A percentile compares a stretch with the other conserved stretches of the same genome.
phyloP scores from a whole-genome alignment of 345 rosid genomes.

The Streptanthus diversifolius region DNA sequence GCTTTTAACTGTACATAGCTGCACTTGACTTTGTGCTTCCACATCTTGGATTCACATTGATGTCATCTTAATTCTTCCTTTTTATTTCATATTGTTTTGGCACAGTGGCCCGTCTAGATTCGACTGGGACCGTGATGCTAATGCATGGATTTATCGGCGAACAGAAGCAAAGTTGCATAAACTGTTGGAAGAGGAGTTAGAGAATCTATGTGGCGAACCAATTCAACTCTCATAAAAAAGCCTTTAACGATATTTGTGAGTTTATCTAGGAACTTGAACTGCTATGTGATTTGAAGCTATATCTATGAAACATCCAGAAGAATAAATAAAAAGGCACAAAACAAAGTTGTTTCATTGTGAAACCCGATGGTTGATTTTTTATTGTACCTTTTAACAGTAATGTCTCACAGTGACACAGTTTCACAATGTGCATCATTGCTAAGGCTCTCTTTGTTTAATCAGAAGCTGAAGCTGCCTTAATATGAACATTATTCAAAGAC shows the following conservation, averaged over 20 bases:
- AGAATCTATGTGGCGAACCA: slow-evolving; percentile 65
- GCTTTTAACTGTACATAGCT: background rate
- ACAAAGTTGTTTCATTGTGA: background rate
- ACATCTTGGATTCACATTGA: background rate
- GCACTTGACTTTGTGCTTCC: slow-evolving; percentile 14
- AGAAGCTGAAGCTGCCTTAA: background rate
- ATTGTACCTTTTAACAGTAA: background rate
- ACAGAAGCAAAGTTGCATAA: slow-evolving; percentile 55
- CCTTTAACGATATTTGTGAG: background rate
- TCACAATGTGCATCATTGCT: slow-evolving; percentile 4
- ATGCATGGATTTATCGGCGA: slow-evolving; percentile 76
- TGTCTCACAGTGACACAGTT: slow-evolving; percentile 2
- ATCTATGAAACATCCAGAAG: slow-evolving; percentile 12
- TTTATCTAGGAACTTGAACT: slow-evolving; percentile 15
- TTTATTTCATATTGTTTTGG: background rate
- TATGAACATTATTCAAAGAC: background rate
- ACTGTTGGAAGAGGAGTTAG: slow-evolving; percentile 67
- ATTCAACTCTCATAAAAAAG: slow-evolving; percentile 48
- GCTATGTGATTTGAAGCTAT: background rate
- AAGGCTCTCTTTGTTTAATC: slow-evolving; percentile 17
- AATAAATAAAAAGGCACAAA: slow-evolving; percentile 21
- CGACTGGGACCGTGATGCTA: slow-evolving; percentile 72
- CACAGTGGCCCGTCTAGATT: slow-evolving; percentile 86
- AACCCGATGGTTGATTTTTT: background rate
- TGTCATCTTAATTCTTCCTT: background rate